Percentiles rank a stretch among this genome's conserved stretches.
Evolutionary conservation across 257 asterid genomes (phyloP).

Genomic region (Echium plantagineum): DNA sequence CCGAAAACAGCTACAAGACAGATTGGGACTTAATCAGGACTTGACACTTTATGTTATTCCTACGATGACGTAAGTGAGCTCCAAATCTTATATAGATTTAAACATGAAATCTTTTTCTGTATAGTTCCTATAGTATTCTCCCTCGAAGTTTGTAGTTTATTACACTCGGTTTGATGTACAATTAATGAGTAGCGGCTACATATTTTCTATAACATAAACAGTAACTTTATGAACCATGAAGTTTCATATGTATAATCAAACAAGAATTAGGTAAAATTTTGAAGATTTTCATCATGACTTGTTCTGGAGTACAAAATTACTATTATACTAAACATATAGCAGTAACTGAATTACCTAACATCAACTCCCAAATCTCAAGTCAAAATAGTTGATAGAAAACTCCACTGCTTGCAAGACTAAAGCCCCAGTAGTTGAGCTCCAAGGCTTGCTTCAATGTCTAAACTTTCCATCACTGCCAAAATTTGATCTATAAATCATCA

Average conservation of each 20-base stretch:
- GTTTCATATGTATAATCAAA: background rate
- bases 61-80: too few species aligned
- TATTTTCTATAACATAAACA: too few species aligned
- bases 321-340: background rate
- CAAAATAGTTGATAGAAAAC: background rate
- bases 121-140: too few species aligned
- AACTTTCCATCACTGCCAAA: background rate
- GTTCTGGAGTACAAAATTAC: background rate
- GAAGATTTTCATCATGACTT: background rate
- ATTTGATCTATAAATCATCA: background rate
- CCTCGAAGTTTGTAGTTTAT: too few species aligned
- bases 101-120: too few species aligned
- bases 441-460: background rate
- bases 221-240: too few species aligned
- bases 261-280: background rate
- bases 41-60: too few species aligned
- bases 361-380: background rate
- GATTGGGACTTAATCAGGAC: too few species aligned
- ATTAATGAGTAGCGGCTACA: too few species aligned
- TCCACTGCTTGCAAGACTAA: background rate
- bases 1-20: too few species aligned
- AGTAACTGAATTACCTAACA: background rate
- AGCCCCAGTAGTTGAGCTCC: constrained; percentile 9
- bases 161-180: too few species aligned
- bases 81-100: too few species aligned